Base-by-base conservation (phyloP, 1,284 basidiomycete species). In the Dichomitus squalens region DNA sequence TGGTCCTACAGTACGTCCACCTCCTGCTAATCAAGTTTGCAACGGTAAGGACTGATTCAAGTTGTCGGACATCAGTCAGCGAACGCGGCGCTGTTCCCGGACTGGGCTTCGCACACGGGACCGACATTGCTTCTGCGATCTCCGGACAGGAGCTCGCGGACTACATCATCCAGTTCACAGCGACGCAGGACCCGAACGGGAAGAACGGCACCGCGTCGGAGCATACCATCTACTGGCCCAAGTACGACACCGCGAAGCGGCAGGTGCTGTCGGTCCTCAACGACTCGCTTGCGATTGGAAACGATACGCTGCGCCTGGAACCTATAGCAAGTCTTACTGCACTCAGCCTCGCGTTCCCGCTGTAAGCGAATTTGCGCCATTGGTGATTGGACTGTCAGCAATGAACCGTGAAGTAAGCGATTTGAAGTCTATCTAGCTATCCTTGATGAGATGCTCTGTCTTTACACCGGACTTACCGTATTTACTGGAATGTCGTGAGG, bases 1-100 rank as follows among this genome's bases (percentile, higher is more conserved):
- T 83, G 80, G 78, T 74, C 75, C 0, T 85, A 72, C 64, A 23
- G 80, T 82, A 60, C 43, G 72, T 21, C 16, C n/a, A n/a, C n/a
- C n/a, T n/a, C n/a, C n/a, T n/a, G n/a, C n/a, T n/a, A n/a, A n/a
- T n/a, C n/a, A n/a, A n/a, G n/a, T n/a, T n/a, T n/a, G n/a, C n/a
- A n/a, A n/a, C n/a, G n/a, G n/a, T n/a, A n/a, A n/a, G n/a, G n/a
- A n/a, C n/a, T n/a, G n/a, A n/a, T n/a, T n/a, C n/a, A n/a, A n/a
- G n/a, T n/a, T n/a, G n/a, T n/a, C n/a, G n/a, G n/a, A n/a, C n/a
- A n/a, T n/a, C 36, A 80, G 79, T 77, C 57, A 77, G 64, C 66
- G 76, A 79, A 64, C 72, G 78, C 12, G 60, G 73, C 34, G 79
- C 78, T 56, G 20, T 75, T 5, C 75, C 76, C 21, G 58, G 70